Percentiles rank a stretch among this genome's conserved stretches.
Evolutionary conservation across 345 rosid genomes (phyloP).

Genomic region (Erysimum cheiranthoides): DNA sequence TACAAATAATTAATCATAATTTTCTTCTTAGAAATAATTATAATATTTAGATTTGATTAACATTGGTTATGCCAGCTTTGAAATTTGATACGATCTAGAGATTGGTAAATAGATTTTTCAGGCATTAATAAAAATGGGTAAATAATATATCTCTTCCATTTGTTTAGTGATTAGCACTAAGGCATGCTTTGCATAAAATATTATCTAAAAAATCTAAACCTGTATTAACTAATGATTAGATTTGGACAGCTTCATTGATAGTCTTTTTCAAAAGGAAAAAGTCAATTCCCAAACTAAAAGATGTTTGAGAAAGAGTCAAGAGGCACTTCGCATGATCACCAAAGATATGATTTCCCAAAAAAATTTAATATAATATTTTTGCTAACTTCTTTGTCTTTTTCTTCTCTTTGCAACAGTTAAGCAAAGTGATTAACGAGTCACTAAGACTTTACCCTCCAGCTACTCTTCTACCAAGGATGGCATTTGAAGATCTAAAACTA

Average conservation of each 20-base stretch:
- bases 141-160: background rate
- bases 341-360: slow-evolving; percentile 34
- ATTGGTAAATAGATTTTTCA: background rate
- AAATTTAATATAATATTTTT: background rate
- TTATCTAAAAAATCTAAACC: slow-evolving; percentile 34
- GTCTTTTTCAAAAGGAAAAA: slow-evolving; percentile 33
- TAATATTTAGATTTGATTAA: slow-evolving; percentile 20
- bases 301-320: slow-evolving; percentile 47
- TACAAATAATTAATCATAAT: slow-evolving; percentile 4
- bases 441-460: slow-evolving; percentile 95
- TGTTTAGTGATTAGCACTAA: slow-evolving; percentile 42
- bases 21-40: slow-evolving; percentile 3
- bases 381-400: slow-evolving; percentile 26
- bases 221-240: slow-evolving; percentile 43
- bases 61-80: slow-evolving; percentile 28
- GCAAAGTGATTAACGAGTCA: slow-evolving; percentile 91
- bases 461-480: slow-evolving; percentile 85
- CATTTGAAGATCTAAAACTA: slow-evolving; percentile 78
- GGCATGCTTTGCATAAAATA: slow-evolving; percentile 42
- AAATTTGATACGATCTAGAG: slow-evolving; percentile 33
- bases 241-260: slow-evolving; percentile 38
- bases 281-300: slow-evolving; percentile 36
- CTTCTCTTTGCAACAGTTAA: slow-evolving; percentile 56
- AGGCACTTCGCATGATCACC: slow-evolving; percentile 42
- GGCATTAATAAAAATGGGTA: slow-evolving; percentile 13